phyloP scores from a whole-genome alignment of 1,284 basidiomycete genomes.

The Athelia psychrophila region DNA sequence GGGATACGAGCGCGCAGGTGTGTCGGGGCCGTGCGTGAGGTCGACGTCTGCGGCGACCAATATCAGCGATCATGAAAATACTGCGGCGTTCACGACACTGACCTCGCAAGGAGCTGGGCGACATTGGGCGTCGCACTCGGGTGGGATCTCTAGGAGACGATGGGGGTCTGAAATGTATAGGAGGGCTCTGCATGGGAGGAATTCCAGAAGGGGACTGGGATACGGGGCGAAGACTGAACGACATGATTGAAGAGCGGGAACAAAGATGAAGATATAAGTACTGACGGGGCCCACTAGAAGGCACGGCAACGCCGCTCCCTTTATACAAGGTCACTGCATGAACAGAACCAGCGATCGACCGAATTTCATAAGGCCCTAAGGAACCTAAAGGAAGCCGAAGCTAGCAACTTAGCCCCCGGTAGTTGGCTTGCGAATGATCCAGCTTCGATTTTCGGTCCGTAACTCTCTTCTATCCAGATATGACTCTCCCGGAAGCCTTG shows the following conservation, averaged over 20 bases:
- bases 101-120: constrained; percentile 56
- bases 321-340: not conserved
- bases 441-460: no score
- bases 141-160: not conserved
- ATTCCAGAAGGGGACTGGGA: not conserved
- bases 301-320: not conserved
- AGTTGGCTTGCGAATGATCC: no score
- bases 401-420: no score
- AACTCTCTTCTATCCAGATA: no score
- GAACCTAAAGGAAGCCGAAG: no score
- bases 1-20: constrained; percentile 53
- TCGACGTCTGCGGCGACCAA: constrained; percentile 49
- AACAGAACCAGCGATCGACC: not conserved
- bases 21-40: constrained; percentile 45
- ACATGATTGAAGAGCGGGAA: not conserved
- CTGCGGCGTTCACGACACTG: constrained; percentile 9
- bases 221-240: constrained; percentile 1
- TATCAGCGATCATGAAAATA: constrained; percentile 8
- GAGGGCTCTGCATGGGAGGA: not conserved
- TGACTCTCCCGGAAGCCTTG: no score
- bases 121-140: constrained; percentile 30
- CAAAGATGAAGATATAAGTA: not conserved
- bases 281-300: not conserved
- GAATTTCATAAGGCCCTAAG: not conserved
- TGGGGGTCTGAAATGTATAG: not conserved